Conservation (phyloP, 2,329 filamentous ascomycete species). For the Coniosporium tulheliwenetii region DNA sequence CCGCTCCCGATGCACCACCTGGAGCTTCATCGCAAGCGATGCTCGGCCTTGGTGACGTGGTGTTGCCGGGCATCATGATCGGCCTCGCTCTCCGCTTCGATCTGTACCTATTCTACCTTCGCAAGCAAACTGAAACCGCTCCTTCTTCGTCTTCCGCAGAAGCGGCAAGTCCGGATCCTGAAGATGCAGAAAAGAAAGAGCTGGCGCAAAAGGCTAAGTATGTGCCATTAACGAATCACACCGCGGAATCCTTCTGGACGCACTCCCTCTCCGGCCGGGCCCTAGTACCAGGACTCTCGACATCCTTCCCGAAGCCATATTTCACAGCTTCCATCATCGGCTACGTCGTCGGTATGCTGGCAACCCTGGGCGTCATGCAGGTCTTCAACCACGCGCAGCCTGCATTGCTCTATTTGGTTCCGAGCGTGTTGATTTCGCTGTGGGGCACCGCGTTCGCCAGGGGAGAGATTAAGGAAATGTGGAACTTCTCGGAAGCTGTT, state of each 20-base stretch:
- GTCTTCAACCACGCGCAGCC: conserved; percentile 73
- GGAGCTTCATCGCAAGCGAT: conserved; percentile 41
- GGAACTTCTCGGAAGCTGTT: conserved; percentile 59
- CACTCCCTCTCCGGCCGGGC: conserved; percentile 12
- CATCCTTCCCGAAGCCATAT: conserved; percentile 64
- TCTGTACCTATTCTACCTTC: conserved; percentile 66
- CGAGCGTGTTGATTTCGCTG: conserved; percentile 58
- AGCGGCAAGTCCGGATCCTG: neutral
- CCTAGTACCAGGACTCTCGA: conserved; percentile 11
- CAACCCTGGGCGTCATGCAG: conserved; percentile 62
- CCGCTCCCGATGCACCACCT: conserved; percentile 27
- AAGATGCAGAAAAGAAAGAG: no score
- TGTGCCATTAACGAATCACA: no score
- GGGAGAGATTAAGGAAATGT: conserved; percentile 62
- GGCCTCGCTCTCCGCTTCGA: conserved; percentile 83
- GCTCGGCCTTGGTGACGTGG: conserved; percentile 87
- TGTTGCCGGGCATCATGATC: conserved; percentile 82
- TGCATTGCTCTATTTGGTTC: conserved; percentile 82
- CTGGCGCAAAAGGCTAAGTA: no score
- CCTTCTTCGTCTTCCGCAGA: neutral
- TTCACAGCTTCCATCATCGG: conserved; percentile 65
- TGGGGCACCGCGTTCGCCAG: conserved; percentile 58
- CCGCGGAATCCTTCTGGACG: no score
- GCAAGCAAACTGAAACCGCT: conserved; percentile 34
- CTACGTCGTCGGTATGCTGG: conserved; percentile 63